phyloP scores from a whole-genome alignment of 352 stramenopile genomes.

The Phytophthora boehmeriae region DNA sequence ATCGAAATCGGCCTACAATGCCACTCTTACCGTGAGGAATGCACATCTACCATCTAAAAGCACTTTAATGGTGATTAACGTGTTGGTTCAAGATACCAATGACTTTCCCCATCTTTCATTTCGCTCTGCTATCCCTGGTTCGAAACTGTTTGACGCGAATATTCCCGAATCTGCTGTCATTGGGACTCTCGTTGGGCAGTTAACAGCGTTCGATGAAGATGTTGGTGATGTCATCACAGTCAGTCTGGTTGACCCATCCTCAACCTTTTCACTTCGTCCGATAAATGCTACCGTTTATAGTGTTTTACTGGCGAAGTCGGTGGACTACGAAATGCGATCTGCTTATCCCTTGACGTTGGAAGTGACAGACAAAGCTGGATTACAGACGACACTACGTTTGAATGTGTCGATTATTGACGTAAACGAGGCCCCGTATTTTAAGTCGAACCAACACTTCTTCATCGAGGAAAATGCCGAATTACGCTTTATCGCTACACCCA shows the following conservation, averaged over 20 bases:
- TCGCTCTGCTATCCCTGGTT: constrained; percentile 13
- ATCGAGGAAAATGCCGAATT: constrained; percentile 36
- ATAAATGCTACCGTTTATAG: constrained; percentile 19
- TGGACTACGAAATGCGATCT: constrained; percentile 34
- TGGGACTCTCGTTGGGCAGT: constrained; percentile 21
- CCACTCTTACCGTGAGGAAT: constrained; percentile 22
- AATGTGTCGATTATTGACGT: constrained; percentile 39
- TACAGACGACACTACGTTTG: constrained; percentile 3
- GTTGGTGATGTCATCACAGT: constrained; percentile 13
- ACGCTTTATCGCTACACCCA: constrained; percentile 19
- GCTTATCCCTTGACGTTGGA: constrained; percentile 9
- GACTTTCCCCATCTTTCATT: constrained; percentile 23
- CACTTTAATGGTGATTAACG: constrained; percentile 12
- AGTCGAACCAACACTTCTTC: constrained; percentile 39
- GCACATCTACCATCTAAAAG: constrained; percentile 18
- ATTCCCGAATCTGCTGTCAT: constrained; percentile 18
- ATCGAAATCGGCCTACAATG: constrained; percentile 12
- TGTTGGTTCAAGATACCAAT: constrained; percentile 21
- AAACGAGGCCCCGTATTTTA: constrained; percentile 52
- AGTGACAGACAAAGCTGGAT: constrained; percentile 11
- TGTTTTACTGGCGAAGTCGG: constrained; percentile 12
- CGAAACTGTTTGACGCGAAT: background rate
- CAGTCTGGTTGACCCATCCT: constrained; percentile 6
- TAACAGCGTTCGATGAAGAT: constrained; percentile 29
- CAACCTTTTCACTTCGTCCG: constrained; percentile 8